phyloP scores from a whole-genome alignment of 2,329 filamentous ascomycete species.

The Fusarium camptoceras region DNA sequence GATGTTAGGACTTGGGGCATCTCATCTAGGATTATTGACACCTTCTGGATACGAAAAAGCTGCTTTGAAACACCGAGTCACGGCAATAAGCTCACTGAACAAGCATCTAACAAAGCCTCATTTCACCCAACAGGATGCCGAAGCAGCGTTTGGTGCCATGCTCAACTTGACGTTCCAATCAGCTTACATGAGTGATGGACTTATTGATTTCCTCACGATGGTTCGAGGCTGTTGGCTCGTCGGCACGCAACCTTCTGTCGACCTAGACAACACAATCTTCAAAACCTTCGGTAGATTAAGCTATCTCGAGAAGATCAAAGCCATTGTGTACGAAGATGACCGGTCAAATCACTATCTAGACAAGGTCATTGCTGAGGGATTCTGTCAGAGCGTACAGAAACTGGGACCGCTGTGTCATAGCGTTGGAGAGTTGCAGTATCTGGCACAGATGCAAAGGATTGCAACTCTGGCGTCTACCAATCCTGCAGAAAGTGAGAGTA shows the following conservation, averaged over 20 bases:
- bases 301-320: slow-evolving; percentile 46
- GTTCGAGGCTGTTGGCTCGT: slow-evolving; percentile 53
- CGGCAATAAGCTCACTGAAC: slow-evolving; percentile 54
- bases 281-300: slow-evolving; percentile 43
- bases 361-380: slow-evolving; percentile 40
- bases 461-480: slow-evolving; percentile 43
- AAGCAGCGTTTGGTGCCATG: slow-evolving; percentile 54
- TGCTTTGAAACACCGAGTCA: slow-evolving; percentile 53
- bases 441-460: slow-evolving; percentile 49
- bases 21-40: slow-evolving; percentile 50
- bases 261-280: slow-evolving; percentile 43
- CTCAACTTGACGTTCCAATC: slow-evolving; percentile 55
- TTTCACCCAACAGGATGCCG: slow-evolving; percentile 48
- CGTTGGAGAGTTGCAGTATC: slow-evolving; percentile 47
- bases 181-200: slow-evolving; percentile 54
- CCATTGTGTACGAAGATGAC: slow-evolving; percentile 31
- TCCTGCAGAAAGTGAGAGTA: slow-evolving; percentile 46
- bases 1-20: slow-evolving; percentile 56
- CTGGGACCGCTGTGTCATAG: slow-evolving; percentile 50
- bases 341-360: slow-evolving; percentile 29
- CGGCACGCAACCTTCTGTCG: slow-evolving; percentile 32
- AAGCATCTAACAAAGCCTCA: slow-evolving; percentile 46
- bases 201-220: slow-evolving; percentile 55
- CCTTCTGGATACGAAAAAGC: slow-evolving; percentile 39
- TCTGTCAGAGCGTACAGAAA: slow-evolving; percentile 45